These are phyloP conservation scores for Strobilomyces dryophilus DNA, from an alignment of 768 basidiomycete genomes.

Conservation along the genomic window DNA sequence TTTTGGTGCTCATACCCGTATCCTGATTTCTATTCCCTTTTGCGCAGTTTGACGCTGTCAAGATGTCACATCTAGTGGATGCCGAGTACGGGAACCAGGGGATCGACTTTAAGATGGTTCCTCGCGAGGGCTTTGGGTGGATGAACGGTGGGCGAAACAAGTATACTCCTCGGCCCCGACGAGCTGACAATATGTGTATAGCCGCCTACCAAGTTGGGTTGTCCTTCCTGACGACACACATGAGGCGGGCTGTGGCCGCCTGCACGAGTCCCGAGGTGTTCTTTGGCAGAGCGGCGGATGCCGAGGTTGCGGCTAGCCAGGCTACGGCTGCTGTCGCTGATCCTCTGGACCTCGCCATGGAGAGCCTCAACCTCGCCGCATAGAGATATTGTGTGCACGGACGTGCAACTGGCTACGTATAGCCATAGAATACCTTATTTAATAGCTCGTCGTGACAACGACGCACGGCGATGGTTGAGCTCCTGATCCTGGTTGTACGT, in stretches of 20 bases:
- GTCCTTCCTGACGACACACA: slow-evolving; percentile 87
- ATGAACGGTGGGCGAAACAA: slow-evolving; percentile 71
- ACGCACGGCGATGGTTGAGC: background rate
- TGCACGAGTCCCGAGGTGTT: slow-evolving; percentile 92
- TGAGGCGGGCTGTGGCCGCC: slow-evolving; percentile 92
- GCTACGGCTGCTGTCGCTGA: slow-evolving; percentile 41
- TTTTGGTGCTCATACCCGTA: background rate
- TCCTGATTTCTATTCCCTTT: background rate
- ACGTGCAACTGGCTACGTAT: background rate
- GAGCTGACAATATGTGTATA: slow-evolving; percentile 27
- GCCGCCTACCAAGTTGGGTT: slow-evolving; percentile 97
- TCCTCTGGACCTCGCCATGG: slow-evolving; percentile 63
- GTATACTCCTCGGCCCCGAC: background rate
- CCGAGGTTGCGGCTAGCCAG: slow-evolving; percentile 32
- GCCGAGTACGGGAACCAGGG: slow-evolving; percentile 98
- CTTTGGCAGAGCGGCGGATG: slow-evolving; percentile 52
- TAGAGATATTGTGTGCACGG: slow-evolving; percentile 11
- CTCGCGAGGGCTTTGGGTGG: slow-evolving; percentile 98
- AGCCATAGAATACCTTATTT: slow-evolving; percentile 13
- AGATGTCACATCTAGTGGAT: slow-evolving; percentile 91
- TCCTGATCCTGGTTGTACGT: slow-evolving; percentile 4
- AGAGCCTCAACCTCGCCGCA: slow-evolving; percentile 36
- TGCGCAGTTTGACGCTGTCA: slow-evolving; percentile 87
- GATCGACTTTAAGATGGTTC: slow-evolving; percentile 96
- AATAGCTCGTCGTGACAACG: slow-evolving; percentile 9